A percentile compares a stretch with the other conserved stretches of the same genome.
phyloP scores from a whole-genome alignment of 1,139 yeast species.

The Pichia inconspicua region DNA sequence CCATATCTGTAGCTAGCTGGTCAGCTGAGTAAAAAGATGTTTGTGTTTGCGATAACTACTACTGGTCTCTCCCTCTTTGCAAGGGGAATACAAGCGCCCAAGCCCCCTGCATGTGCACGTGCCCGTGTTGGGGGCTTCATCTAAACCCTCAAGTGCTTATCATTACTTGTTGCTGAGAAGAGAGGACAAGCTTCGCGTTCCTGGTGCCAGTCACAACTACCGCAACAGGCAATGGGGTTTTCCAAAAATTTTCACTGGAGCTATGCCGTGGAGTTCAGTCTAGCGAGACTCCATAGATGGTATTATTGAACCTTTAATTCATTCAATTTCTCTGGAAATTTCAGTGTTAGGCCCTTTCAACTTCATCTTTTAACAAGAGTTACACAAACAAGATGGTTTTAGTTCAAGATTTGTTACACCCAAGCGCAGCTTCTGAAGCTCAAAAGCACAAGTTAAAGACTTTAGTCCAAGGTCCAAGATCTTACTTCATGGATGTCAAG shows the following conservation, averaged over 20 bases:
- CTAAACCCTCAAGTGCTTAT: too few species aligned
- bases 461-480: slow-evolving; percentile 96
- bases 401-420: slow-evolving; percentile 97
- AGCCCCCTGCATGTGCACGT: too few species aligned
- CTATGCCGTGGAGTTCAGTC: neutral
- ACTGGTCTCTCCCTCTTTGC: neutral
- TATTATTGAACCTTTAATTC: neutral
- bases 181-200: neutral
- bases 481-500: slow-evolving; percentile 98
- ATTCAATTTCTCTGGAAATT: neutral
- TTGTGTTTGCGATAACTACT: too few species aligned
- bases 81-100: too few species aligned
- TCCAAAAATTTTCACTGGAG: neutral
- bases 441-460: slow-evolving; percentile 96
- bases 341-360: neutral
- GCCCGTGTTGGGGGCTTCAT: too few species aligned
- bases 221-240: neutral
- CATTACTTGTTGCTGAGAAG: too few species aligned
- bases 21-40: too few species aligned
- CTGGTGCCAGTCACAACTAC: neutral
- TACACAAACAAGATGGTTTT: slow-evolving; percentile 48
- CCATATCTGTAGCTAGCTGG: neutral
- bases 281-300: neutral
- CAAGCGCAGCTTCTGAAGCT: slow-evolving; percentile 92
- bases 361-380: slow-evolving; percentile 5